phyloP scores from a whole-genome alignment of 805 yeast genomes.

The Brettanomyces anomalus region DNA sequence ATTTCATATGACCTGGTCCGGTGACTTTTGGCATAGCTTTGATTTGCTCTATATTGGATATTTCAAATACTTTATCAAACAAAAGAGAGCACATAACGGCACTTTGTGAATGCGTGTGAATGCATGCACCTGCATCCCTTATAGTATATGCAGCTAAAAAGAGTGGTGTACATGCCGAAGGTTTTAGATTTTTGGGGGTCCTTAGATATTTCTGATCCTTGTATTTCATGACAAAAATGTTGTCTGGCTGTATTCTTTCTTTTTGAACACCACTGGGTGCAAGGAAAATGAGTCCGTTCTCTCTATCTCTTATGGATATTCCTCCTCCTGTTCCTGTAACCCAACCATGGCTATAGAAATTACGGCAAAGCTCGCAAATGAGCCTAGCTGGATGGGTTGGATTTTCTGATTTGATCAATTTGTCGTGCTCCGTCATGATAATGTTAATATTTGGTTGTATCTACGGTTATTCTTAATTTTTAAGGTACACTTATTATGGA shows the following conservation, averaged over 20 bases:
- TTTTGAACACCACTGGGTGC: conserved; percentile 98
- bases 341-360: conserved; percentile 79
- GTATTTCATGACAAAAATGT: conserved; percentile 70
- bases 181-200: conserved; percentile 61
- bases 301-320: conserved; percentile 58
- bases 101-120: conserved; percentile 87
- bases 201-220: conserved; percentile 43
- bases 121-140: conserved; percentile 82
- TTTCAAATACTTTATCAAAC: conserved; percentile 61
- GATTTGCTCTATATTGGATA: conserved; percentile 81
- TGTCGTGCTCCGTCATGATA: conserved; percentile 5
- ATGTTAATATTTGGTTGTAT: neutral
- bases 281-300: conserved; percentile 42
- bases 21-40: conserved; percentile 76
- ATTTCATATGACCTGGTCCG: conserved; percentile 60
- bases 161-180: conserved; percentile 91
- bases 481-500: no score
- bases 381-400: conserved; percentile 67
- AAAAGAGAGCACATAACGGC: conserved; percentile 77
- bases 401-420: conserved; percentile 14
- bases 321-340: conserved; percentile 97
- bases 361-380: conserved; percentile 71
- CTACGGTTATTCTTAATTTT: no score
- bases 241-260: conserved; percentile 73
- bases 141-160: conserved; percentile 60